These are phyloP conservation scores for Letharia columbiana DNA, from an alignment of 495 filamentous ascomycete species.

Conservation along the genomic window DNA sequence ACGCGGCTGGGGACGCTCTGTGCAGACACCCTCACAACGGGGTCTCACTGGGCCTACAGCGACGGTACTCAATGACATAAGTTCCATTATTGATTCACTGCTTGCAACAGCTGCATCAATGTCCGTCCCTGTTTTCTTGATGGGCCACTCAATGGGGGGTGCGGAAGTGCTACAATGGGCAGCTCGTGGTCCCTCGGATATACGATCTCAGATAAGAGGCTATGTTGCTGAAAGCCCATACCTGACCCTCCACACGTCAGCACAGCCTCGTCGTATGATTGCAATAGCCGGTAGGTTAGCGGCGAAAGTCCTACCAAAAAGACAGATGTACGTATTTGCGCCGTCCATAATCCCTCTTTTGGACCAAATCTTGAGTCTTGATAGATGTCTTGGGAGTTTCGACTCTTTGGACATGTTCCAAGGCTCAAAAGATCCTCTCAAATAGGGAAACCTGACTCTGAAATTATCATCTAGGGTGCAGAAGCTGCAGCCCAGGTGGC, in stretches of 20 bases:
- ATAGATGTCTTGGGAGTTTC: background rate
- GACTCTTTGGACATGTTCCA: background rate
- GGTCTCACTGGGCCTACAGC: slow-evolving; percentile 65
- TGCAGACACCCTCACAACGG: slow-evolving; percentile 39
- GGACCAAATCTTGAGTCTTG: background rate
- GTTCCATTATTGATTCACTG: slow-evolving; percentile 50
- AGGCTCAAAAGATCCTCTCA: background rate
- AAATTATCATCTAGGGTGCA: slow-evolving; percentile 38
- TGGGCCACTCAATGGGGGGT: slow-evolving; percentile 84
- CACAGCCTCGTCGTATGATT: slow-evolving; percentile 49
- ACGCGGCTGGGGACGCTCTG: slow-evolving; percentile 55
- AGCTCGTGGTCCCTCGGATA: slow-evolving; percentile 32
- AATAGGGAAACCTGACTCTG: background rate
- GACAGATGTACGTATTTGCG: slow-evolving; percentile 20
- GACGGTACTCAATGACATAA: slow-evolving; percentile 67
- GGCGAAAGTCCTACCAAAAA: slow-evolving; percentile 51
- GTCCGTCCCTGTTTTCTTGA: slow-evolving; percentile 63
- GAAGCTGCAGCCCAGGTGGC: slow-evolving; percentile 45
- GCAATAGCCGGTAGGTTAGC: slow-evolving; percentile 56
- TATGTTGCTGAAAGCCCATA: slow-evolving; percentile 62
- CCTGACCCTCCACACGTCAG: slow-evolving; percentile 54
- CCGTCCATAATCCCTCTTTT: background rate
- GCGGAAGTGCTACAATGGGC: slow-evolving; percentile 54
- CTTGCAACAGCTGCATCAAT: slow-evolving; percentile 27
- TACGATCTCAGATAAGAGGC: slow-evolving; percentile 44